Conservation (phyloP, 2,329 filamentous ascomycete species). For the Hymenoscyphus linearis region DNA sequence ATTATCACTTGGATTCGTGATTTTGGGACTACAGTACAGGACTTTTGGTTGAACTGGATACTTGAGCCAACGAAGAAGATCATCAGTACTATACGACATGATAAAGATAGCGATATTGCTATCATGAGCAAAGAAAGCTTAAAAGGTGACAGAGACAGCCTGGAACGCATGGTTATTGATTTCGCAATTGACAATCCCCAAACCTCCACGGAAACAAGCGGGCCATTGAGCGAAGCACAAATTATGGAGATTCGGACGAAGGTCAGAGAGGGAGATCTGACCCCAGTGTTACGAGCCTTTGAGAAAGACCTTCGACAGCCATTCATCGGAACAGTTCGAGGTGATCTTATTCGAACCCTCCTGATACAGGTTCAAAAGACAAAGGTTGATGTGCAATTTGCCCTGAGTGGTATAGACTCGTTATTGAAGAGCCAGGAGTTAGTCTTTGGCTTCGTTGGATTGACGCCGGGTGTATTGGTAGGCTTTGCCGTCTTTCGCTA, state of each 20-base stretch:
- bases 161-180: constrained; percentile 97
- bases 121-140: constrained; percentile 94
- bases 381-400: constrained; percentile 95
- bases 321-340: constrained; percentile 74
- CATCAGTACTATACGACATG: constrained; percentile 87
- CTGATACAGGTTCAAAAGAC: constrained; percentile 98
- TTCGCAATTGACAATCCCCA: constrained; percentile 81
- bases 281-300: constrained; percentile 84
- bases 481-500: constrained; percentile 71
- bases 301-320: constrained; percentile 82
- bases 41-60: constrained; percentile 97
- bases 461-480: constrained; percentile 90
- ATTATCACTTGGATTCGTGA: constrained; percentile 76
- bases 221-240: constrained; percentile 59
- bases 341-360: constrained; percentile 83
- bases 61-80: constrained; percentile 78
- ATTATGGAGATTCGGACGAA: constrained; percentile 70
- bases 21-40: constrained; percentile 70
- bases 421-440: constrained; percentile 94
- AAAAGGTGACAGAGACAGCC: constrained; percentile 80
- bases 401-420: constrained; percentile 91
- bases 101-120: constrained; percentile 87
- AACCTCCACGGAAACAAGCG: constrained; percentile 42
- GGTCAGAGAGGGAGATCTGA: constrained; percentile 88
- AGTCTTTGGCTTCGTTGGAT: constrained; percentile 92